Percentiles rank a stretch among this genome's conserved stretches.
phyloP scores from a whole-genome alignment of 2,329 filamentous ascomycete species.

The Colletotrichum nymphaeae region DNA sequence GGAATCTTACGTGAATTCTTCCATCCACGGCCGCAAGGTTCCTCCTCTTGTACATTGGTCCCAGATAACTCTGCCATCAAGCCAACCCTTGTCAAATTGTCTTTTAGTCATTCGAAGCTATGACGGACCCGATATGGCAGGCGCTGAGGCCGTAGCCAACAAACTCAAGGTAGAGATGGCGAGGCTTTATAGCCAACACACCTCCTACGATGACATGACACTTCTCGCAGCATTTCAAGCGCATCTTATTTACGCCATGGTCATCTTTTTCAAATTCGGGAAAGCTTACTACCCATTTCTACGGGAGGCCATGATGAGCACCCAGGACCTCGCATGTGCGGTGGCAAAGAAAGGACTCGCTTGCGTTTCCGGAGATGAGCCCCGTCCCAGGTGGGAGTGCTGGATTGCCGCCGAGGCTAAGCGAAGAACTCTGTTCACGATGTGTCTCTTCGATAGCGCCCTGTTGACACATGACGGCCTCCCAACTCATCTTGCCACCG shows the following conservation, averaged over 20 bases:
- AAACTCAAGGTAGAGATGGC: slow-evolving; percentile 56
- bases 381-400: slow-evolving; percentile 60
- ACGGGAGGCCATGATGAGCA: slow-evolving; percentile 57
- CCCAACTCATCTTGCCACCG: slow-evolving; percentile 60
- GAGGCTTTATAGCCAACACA: slow-evolving; percentile 45
- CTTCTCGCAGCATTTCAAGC: slow-evolving; percentile 62
- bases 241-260: slow-evolving; percentile 63
- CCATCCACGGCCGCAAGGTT: slow-evolving; percentile 48
- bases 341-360: slow-evolving; percentile 53
- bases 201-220: slow-evolving; percentile 40
- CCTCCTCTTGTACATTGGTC: slow-evolving; percentile 58
- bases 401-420: slow-evolving; percentile 67
- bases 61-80: slow-evolving; percentile 44
- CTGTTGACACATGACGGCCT: slow-evolving; percentile 55
- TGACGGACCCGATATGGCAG: slow-evolving; percentile 45
- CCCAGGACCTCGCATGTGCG: slow-evolving; percentile 61
- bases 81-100: slow-evolving; percentile 52
- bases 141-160: slow-evolving; percentile 39
- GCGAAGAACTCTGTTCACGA: slow-evolving; percentile 60
- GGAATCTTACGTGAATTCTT: slow-evolving; percentile 54
- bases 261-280: slow-evolving; percentile 55
- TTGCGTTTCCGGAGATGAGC: slow-evolving; percentile 50
- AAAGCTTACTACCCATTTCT: slow-evolving; percentile 44
- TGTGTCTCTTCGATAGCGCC: slow-evolving; percentile 65
- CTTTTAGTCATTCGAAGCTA: slow-evolving; percentile 54